A percentile compares a stretch with the other conserved stretches of the same genome.
These are phyloP conservation scores for Trichophyton schoenleinii DNA, from an alignment of 2,329 filamentous ascomycete genomes.

Conservation along the genomic window DNA sequence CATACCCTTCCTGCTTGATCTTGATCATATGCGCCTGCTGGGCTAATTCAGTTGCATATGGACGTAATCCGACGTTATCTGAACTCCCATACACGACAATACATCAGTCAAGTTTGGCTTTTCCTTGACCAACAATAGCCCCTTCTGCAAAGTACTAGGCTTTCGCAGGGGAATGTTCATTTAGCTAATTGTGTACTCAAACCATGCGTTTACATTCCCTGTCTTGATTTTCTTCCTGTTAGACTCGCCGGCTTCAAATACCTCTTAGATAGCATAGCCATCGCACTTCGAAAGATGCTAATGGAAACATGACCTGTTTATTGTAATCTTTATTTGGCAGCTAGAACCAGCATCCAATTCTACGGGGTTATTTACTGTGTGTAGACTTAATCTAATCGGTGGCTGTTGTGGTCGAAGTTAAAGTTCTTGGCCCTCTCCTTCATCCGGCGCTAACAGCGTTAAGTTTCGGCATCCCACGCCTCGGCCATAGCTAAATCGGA, in stretches of 20 bases:
- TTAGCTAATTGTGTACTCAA: neutral
- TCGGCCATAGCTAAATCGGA: neutral
- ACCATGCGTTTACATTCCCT: constrained; percentile 8
- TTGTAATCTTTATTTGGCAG: neutral
- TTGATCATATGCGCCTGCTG: constrained; percentile 14
- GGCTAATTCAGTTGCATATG: constrained; percentile 11
- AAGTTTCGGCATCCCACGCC: too few relatives aligned
- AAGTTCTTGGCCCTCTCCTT: neutral
- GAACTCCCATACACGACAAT: neutral
- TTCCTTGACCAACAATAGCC: neutral
- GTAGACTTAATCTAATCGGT: too few relatives aligned
- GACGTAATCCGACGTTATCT: constrained; percentile 7
- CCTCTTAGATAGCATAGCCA: neutral
- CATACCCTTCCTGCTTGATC: constrained; percentile 9
- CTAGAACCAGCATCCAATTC: too few relatives aligned
- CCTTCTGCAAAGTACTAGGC: neutral
- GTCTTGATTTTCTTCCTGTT: constrained; percentile 12
- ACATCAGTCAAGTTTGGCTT: neutral
- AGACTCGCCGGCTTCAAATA: neutral
- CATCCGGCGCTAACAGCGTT: neutral
- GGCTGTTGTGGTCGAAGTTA: neutral
- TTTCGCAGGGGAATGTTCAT: neutral
- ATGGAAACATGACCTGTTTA: neutral
- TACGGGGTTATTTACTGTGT: too few relatives aligned
- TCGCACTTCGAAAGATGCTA: neutral